A percentile compares a stretch with the other conserved stretches of the same genome.
phyloP scores from a whole-genome alignment of 73 alveolate genomes.

The Paramecium bursaria region DNA sequence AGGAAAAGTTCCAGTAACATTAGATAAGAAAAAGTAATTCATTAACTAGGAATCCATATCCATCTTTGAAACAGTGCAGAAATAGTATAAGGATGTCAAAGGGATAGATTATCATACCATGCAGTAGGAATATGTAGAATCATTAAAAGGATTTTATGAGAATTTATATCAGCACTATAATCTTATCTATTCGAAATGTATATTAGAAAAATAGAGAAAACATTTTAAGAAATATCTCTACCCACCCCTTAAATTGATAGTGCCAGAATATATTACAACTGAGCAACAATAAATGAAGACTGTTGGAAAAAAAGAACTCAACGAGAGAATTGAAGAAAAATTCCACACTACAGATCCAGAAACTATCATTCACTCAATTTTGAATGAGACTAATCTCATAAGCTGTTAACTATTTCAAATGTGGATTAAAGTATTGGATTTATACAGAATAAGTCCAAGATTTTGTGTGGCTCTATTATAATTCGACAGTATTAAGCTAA shows the following conservation, averaged over 20 bases:
- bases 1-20: slow-evolving; percentile 15
- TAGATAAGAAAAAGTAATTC: slow-evolving; percentile 47
- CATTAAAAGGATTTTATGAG: slow-evolving; percentile 52
- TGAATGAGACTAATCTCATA: slow-evolving; percentile 67
- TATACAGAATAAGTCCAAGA: slow-evolving; percentile 63
- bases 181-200: slow-evolving; percentile 61
- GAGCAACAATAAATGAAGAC: slow-evolving; percentile 39
- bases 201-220: slow-evolving; percentile 64
- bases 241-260: slow-evolving; percentile 67
- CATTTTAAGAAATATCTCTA: slow-evolving; percentile 65
- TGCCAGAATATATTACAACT: slow-evolving; percentile 68
- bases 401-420: slow-evolving; percentile 61
- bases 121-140: slow-evolving; percentile 63
- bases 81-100: slow-evolving; percentile 57
- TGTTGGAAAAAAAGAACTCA: slow-evolving; percentile 62
- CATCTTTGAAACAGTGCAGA: slow-evolving; percentile 61
- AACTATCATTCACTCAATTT: slow-evolving; percentile 67
- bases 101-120: slow-evolving; percentile 67
- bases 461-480: slow-evolving; percentile 62
- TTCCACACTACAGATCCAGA: slow-evolving; percentile 69
- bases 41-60: slow-evolving; percentile 48
- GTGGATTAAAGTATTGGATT: slow-evolving; percentile 67
- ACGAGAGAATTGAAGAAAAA: slow-evolving; percentile 57
- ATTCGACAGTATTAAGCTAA: slow-evolving; percentile 47
- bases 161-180: slow-evolving; percentile 61